These are phyloP conservation scores for Berkeleyomyces basicola DNA, from an alignment of 2,329 filamentous ascomycete genomes.

Conservation along the genomic window DNA sequence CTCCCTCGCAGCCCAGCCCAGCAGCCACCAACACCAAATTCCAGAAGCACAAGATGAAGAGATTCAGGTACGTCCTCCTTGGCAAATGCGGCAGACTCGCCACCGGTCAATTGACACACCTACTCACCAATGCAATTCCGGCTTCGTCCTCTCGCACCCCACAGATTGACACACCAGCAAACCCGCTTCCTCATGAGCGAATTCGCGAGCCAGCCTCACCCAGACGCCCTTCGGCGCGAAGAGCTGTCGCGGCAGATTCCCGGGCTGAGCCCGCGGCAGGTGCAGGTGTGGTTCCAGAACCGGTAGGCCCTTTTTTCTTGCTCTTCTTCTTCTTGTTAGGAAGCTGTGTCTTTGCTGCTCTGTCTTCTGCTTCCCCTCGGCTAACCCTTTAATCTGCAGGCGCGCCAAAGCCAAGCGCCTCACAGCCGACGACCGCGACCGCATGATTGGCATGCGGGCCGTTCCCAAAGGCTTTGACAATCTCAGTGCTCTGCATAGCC, in stretches of 20 bases:
- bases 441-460: constrained; percentile 56
- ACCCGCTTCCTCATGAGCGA: constrained; percentile 97
- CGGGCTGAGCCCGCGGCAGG: constrained; percentile 76
- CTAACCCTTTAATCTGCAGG: background rate
- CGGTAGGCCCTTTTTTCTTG: constrained; percentile 38
- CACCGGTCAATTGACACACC: background rate
- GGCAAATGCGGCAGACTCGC: background rate
- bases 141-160: background rate
- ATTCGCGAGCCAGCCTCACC: constrained; percentile 86
- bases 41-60: constrained; percentile 54
- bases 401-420: constrained; percentile 57
- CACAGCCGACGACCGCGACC: constrained; percentile 51
- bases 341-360: background rate
- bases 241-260: constrained; percentile 79
- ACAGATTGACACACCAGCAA: constrained; percentile 82
- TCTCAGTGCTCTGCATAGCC: constrained; percentile 50
- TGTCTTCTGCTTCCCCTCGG: background rate
- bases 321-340: background rate
- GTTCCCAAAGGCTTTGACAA: constrained; percentile 57
- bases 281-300: constrained; percentile 98
- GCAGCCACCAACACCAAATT: constrained; percentile 40
- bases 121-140: background rate
- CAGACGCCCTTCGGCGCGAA: constrained; percentile 80
- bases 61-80: constrained; percentile 47
- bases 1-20: constrained; percentile 21